Evolutionary conservation across 2,329 filamentous ascomycete genomes (phyloP).

Genomic region (Aurifilum marmelostoma): DNA sequence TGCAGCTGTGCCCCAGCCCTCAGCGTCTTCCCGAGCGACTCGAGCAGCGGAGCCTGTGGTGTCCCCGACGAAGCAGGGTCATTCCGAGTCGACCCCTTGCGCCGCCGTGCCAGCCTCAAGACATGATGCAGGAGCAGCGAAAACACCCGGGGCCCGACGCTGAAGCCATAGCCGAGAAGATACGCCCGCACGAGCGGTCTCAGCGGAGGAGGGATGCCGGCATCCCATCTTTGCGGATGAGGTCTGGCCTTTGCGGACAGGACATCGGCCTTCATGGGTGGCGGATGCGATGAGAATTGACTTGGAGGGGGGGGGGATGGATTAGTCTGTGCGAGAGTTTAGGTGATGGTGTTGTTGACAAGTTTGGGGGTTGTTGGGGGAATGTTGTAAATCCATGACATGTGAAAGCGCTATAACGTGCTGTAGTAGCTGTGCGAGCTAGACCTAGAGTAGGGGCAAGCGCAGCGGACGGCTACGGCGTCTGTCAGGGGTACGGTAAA

Average conservation of each 20-base stretch:
- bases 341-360: background rate
- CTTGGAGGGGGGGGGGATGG: background rate
- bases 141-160: constrained; percentile 59
- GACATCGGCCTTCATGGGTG: background rate
- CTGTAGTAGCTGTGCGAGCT: background rate
- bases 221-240: constrained; percentile 32
- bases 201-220: constrained; percentile 51
- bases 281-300: constrained; percentile 2
- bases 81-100: constrained; percentile 42
- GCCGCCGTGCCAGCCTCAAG: constrained; percentile 5
- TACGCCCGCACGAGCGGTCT: constrained; percentile 63
- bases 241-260: background rate
- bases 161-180: constrained; percentile 62
- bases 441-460: background rate
- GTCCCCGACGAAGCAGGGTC: constrained; percentile 36
- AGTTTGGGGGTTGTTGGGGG: background rate
- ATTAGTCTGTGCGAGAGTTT: background rate
- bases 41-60: constrained; percentile 39
- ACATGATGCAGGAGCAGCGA: constrained; percentile 57
- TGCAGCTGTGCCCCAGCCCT: constrained; percentile 55
- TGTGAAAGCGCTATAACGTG: background rate
- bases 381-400: background rate
- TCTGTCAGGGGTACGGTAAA: background rate
- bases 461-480: background rate
- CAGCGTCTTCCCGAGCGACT: constrained; percentile 47